Evolutionary conservation across 441 rosid genomes (phyloP), one percentile per base, ranked within the genome.

Genomic region (Erodium texanum): DNA sequence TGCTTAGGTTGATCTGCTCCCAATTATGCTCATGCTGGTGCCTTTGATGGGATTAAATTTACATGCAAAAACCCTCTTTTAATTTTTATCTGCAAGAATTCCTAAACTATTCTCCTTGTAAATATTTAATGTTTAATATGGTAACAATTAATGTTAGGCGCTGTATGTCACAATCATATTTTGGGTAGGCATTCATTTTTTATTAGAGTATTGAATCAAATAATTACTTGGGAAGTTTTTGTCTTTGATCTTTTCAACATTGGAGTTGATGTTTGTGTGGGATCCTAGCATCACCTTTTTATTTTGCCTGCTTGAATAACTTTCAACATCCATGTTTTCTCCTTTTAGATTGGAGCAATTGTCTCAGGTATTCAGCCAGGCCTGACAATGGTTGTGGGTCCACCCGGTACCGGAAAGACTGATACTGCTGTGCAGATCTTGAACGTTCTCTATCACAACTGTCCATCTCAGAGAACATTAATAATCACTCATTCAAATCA

Each of bases 351-450:
- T 74, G 98, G 95, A 75, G 99, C 99, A 24, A 94, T 94, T 76
- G 86, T 87, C 66, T 92, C 98, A 70, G 99, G 99, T 71, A 80
- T 92, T 78, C 98, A 94, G 82, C 98, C 99, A 32, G 99, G 99
- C 68, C 82, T 94, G 43, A 90, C 97, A 38, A 90, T 94, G 99
- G 98, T 92, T 70, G 99, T 94, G 24, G 99, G 99, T 76, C 99
- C 99, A 22, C 99, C 99, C 16, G 99, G 99, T 78, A 94, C 98
- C 0, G 99, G 99, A 74, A 94, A 94, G 85, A 92, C 98, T 63
- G 99, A 94, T 80, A 94, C 98, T 67, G 99, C 98, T 58, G 99
- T 94, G 81, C 99, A 94, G 78, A 87, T 94, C 65, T 81, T 94
- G 81, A 92, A 92, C 66, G 95, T 92, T 76, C 89, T 94, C 38